These are phyloP conservation scores for Trichoderma gamsii DNA, from an alignment of 495 filamentous ascomycete genomes.

Conservation along the genomic window DNA sequence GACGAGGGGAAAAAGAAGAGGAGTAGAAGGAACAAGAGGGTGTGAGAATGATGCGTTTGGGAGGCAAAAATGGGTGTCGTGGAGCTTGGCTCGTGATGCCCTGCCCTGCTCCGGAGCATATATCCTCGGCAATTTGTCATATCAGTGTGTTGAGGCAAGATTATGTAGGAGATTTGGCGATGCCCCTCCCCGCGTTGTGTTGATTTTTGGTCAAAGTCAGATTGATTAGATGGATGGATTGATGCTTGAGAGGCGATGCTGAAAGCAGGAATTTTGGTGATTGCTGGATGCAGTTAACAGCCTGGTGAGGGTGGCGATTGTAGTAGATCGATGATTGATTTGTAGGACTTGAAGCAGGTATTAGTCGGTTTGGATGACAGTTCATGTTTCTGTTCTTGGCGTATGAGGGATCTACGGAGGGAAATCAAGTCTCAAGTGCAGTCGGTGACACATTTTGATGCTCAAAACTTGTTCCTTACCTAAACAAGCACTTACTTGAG, in stretches of 20 bases:
- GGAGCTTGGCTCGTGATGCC: not conserved
- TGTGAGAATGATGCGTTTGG: conserved; percentile 1
- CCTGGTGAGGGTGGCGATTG: too few species aligned
- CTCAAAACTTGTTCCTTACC: too few species aligned
- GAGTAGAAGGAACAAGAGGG: not conserved
- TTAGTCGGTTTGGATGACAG: too few species aligned
- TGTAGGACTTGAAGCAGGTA: too few species aligned
- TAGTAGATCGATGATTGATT: too few species aligned
- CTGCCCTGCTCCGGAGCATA: not conserved
- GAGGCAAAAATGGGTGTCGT: not conserved
- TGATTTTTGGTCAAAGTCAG: not conserved
- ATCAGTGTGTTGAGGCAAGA: not conserved
- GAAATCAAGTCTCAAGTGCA: too few species aligned
- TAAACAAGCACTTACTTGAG: too few species aligned
- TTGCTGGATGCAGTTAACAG: too few species aligned
- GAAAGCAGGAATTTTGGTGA: not conserved
- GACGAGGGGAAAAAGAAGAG: too few species aligned
- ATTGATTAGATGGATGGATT: not conserved
- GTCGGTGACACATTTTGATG: too few species aligned
- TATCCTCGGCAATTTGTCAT: not conserved
- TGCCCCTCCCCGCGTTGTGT: not conserved
- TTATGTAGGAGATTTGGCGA: not conserved
- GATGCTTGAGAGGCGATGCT: not conserved
- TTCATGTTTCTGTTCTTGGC: too few species aligned
- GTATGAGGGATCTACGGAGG: too few species aligned